phyloP scores from a whole-genome alignment of 163 green algal species.

The Prototheca wickerhamii region DNA sequence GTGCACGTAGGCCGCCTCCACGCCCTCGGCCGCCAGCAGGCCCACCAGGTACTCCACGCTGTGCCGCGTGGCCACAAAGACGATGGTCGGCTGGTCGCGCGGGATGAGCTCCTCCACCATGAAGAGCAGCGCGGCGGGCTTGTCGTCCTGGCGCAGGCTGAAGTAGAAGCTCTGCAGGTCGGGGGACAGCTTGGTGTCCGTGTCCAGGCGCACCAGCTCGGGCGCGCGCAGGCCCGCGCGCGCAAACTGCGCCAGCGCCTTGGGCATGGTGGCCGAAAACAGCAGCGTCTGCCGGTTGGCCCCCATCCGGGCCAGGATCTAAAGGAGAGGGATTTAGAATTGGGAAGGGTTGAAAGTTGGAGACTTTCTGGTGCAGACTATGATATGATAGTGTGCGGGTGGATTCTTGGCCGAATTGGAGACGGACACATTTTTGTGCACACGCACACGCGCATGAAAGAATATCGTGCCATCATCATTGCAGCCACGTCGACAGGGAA shows the following conservation, averaged over 20 bases:
- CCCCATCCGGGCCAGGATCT: slow-evolving; percentile 66
- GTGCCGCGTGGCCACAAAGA: slow-evolving; percentile 88
- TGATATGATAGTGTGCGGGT: too few species aligned
- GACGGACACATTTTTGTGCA: too few species aligned
- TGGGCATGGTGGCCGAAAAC: slow-evolving; percentile 90
- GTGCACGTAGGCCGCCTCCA: slow-evolving; percentile 67
- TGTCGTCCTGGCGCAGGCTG: slow-evolving; percentile 76
- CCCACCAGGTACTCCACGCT: slow-evolving; percentile 87
- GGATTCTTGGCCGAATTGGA: too few species aligned
- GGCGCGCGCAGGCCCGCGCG: slow-evolving; percentile 73
- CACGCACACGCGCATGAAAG: too few species aligned
- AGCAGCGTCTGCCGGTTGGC: slow-evolving; percentile 82
- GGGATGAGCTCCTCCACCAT: slow-evolving; percentile 60
- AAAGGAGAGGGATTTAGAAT: slow-evolving; percentile 15
- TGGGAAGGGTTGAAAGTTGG: background rate
- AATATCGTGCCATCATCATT: too few species aligned
- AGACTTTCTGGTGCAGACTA: too few species aligned
- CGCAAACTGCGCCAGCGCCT: slow-evolving; percentile 89
- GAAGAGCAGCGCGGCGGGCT: slow-evolving; percentile 78
- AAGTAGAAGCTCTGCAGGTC: slow-evolving; percentile 84
- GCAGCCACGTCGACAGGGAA: too few species aligned
- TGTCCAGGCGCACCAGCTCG: slow-evolving; percentile 86
- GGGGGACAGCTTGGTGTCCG: slow-evolving; percentile 78
- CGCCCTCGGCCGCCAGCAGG: slow-evolving; percentile 63
- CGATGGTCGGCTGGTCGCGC: slow-evolving; percentile 60